Conservation (phyloP, 192 early-diverging fungal species). For the Podila epicladia region DNA sequence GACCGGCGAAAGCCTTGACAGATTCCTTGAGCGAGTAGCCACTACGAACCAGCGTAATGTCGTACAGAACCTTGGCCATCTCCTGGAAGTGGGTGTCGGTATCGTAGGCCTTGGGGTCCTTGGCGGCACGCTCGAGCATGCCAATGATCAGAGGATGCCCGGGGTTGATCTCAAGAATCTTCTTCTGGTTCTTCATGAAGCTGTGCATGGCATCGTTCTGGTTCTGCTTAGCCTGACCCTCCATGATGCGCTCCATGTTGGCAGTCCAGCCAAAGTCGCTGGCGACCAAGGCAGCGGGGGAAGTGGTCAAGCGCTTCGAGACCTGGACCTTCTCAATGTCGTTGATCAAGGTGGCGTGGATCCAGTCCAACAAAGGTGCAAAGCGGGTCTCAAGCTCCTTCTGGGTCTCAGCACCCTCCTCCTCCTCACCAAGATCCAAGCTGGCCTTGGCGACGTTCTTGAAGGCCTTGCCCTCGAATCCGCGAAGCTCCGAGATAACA, state of each 20-base stretch:
- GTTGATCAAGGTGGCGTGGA: constrained; percentile 57
- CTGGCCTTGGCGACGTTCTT: constrained; percentile 76
- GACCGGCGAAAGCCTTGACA: constrained; percentile 59
- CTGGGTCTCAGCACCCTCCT: constrained; percentile 54
- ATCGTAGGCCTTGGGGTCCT: constrained; percentile 46
- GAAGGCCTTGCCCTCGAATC: constrained; percentile 83
- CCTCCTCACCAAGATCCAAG: constrained; percentile 72
- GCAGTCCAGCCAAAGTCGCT: constrained; percentile 70
- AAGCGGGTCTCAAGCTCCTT: constrained; percentile 61
- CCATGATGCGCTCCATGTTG: constrained; percentile 70
- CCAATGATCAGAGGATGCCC: constrained; percentile 68
- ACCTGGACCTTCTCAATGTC: constrained; percentile 69
- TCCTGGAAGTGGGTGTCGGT: constrained; percentile 56
- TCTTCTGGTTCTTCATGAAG: constrained; percentile 66
- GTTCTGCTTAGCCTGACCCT: constrained; percentile 61
- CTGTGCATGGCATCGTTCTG: constrained; percentile 57
- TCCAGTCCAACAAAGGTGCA: constrained; percentile 67
- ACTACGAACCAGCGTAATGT: constrained; percentile 69
- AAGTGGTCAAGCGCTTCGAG: constrained; percentile 81
- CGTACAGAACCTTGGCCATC: constrained; percentile 67
- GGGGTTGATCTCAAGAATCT: constrained; percentile 76
- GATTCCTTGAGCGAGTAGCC: constrained; percentile 68
- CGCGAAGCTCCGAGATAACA: constrained; percentile 74
- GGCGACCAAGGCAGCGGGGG: constrained; percentile 79
- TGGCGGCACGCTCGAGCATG: constrained; percentile 60